Percentiles rank a stretch among this genome's conserved stretches.
Conservation (phyloP, 2,329 filamentous ascomycete genomes). For the Celoporthe dispersa region DNA sequence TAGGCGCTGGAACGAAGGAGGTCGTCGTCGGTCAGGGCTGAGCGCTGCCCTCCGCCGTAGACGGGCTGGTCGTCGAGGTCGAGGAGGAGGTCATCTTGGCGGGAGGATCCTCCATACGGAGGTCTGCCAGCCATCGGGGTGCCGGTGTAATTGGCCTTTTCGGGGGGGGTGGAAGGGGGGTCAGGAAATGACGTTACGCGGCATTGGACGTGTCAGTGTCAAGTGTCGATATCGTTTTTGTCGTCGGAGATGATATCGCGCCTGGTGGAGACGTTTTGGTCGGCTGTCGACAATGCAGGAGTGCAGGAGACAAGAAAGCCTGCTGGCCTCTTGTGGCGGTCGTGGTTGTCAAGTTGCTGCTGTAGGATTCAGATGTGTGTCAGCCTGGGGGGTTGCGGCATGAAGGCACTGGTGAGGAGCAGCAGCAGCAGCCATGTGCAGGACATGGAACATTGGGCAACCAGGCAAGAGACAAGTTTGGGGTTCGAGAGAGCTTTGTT, state of each 20-base stretch:
- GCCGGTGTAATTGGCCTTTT: constrained; percentile 22
- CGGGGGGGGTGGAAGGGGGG: neutral
- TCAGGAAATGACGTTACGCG: constrained; percentile 29
- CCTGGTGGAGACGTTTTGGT: constrained; percentile 5
- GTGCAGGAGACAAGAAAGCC: neutral
- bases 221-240: neutral
- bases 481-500: constrained; percentile 1
- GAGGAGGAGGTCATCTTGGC: constrained; percentile 67
- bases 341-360: neutral
- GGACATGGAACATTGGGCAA: neutral
- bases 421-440: neutral
- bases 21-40: constrained; percentile 81
- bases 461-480: neutral
- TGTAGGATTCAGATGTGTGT: constrained; percentile 7
- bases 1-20: constrained; percentile 76
- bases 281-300: neutral
- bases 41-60: constrained; percentile 77
- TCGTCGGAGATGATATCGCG: constrained; percentile 4
- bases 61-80: constrained; percentile 73
- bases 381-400: neutral
- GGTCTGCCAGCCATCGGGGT: constrained; percentile 66
- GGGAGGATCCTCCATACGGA: constrained; percentile 54
- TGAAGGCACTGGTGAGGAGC: neutral
- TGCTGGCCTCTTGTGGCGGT: neutral
- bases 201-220: constrained; percentile 21